phyloP scores from a whole-genome alignment of 2,329 filamentous ascomycete species.

The Penicillium sp. region DNA sequence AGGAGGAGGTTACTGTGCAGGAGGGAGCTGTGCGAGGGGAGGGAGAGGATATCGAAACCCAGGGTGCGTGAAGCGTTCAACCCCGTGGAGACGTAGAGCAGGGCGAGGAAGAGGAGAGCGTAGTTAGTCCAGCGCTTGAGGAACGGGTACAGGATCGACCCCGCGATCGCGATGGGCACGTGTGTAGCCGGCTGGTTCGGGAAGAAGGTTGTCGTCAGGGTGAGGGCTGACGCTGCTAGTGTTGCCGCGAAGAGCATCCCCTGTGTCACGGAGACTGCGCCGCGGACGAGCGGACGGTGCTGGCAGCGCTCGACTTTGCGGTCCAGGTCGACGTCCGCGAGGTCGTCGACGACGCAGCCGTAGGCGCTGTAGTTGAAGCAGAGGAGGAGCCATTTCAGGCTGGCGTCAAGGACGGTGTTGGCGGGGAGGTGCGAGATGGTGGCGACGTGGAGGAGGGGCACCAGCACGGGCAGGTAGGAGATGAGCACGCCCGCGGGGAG shows the following conservation, averaged over 20 bases:
- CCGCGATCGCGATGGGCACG: not conserved
- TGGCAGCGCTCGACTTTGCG: constrained; percentile 6
- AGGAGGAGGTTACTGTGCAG: constrained; percentile 2
- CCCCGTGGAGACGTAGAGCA: constrained; percentile 5
- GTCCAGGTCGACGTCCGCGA: constrained; percentile 5
- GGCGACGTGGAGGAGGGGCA: not conserved
- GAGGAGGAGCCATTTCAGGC: constrained; percentile 38
- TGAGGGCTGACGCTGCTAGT: not conserved
- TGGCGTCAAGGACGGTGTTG: constrained; percentile 39
- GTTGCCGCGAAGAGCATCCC: not conserved
- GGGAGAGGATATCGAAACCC: constrained; percentile 4
- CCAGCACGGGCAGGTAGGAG: not conserved
- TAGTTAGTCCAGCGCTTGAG: constrained; percentile 15
- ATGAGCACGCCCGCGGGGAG: not conserved
- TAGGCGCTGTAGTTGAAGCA: constrained; percentile 43
- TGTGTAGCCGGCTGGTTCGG: not conserved
- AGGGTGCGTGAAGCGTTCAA: constrained; percentile 2
- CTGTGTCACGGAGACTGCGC: not conserved
- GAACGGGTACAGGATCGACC: constrained; percentile 12
- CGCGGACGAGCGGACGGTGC: constrained; percentile 1
- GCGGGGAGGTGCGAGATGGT: not conserved
- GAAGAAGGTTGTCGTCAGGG: not conserved
- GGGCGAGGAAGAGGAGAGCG: constrained; percentile 1
- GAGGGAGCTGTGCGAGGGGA: not conserved
- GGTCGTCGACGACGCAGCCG: constrained; percentile 16